Evolutionary conservation across 1,284 basidiomycete species (phyloP), one percentile per base, ranked within the genome.

Genomic region (Sporisorium reilianum): DNA sequence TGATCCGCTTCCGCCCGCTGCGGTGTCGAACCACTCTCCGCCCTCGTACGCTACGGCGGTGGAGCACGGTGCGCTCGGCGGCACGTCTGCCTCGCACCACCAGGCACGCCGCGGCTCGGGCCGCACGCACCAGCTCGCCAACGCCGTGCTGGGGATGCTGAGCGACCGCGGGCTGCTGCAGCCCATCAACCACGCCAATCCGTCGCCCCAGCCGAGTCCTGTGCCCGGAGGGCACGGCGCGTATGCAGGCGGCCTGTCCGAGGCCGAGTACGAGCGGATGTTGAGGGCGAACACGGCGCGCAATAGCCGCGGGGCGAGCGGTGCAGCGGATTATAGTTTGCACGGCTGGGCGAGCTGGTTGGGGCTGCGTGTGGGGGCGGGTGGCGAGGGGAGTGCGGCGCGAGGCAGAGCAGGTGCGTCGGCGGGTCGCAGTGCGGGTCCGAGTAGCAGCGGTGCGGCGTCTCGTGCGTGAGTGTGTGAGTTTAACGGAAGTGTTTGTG

Each of bases 91-190:
- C 1, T 48, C 60, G 7, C 44, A 67, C 26, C 72, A 75, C 34
- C 66, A 75, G 42, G 78, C 78, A 4, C 61, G 77, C 2, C 61
- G 78, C 8, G 65, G 66, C 2, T 72, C 71, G 7, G 77, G 78
- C 10, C 44, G 78, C 4, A 80, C 69, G 22, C 75, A 78, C 48
- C 53, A 65, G 38, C 38, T 81, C 12, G 79, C 78, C 54, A 81
- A 76, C 26, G 73, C 77, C 2, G 71, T 81, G n/a, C 52, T 79
- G 8, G 76, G 78, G n/a, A 79, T 72, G 64, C 48, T 81, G 30
- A 66, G 71, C 28, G 79, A 80, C 12, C 61, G 79, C 8, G 79
- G 79, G 2, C 48, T 80, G 10, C 44, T 80, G 26, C 71, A 72
- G 45, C 72, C 79, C 0, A 52, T 79, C 34, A 68, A 64, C 41